Evolutionary conservation across 108 stramenopile species (phyloP).

Genomic region (Skeletonema costatum): DNA sequence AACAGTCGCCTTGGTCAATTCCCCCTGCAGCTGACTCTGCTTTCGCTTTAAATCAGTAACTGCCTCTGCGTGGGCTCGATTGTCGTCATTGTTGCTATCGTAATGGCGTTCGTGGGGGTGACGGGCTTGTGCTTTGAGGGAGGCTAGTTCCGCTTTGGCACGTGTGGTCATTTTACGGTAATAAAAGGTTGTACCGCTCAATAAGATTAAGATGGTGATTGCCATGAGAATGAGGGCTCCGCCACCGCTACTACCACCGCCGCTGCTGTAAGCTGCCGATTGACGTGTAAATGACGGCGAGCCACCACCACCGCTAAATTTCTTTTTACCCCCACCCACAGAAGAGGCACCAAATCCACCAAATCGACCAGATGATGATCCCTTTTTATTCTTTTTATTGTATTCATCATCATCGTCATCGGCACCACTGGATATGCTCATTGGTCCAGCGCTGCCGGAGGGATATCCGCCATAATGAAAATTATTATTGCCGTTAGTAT

Average conservation of each 20-base stretch:
- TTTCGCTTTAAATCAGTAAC: background rate
- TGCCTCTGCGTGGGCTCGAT: background rate
- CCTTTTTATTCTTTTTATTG: background rate
- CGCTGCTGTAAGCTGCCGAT: background rate
- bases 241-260: background rate
- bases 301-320: background rate
- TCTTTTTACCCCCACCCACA: background rate
- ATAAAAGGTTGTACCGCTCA: background rate
- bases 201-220: background rate
- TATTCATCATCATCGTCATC: background rate
- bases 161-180: background rate
- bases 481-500: background rate
- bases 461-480: constrained; percentile 8
- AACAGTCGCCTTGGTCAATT: background rate
- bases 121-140: background rate
- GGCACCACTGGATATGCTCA: constrained; percentile 5
- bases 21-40: background rate
- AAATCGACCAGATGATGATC: background rate
- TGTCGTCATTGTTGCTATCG: background rate
- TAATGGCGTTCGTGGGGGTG: background rate
- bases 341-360: background rate
- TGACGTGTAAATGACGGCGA: background rate
- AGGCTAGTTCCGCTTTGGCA: background rate
- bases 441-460: background rate
- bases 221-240: background rate